Conservation (phyloP, 306 rosid genomes). For the Canavalia ensiformis region DNA sequence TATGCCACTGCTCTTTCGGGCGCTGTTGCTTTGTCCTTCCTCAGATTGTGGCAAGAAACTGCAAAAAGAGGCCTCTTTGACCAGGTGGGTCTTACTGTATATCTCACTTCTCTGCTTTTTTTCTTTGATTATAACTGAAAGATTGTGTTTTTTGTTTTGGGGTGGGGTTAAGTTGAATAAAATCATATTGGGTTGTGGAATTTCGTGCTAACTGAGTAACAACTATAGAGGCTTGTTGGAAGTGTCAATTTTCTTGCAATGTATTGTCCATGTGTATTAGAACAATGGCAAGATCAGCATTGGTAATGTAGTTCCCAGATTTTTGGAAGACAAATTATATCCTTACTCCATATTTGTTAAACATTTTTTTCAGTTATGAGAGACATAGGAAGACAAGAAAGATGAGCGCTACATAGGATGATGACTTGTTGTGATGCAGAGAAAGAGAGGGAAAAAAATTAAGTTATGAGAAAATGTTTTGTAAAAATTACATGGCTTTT, state of each 20-base stretch:
- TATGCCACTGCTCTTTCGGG: slow-evolving; percentile 66
- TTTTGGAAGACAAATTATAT: not conserved
- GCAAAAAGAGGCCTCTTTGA: slow-evolving; percentile 75
- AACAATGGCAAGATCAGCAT: not conserved
- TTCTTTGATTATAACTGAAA: not conserved
- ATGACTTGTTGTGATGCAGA: too few species aligned
- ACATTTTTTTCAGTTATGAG: too few species aligned
- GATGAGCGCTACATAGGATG: too few species aligned
- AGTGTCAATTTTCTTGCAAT: not conserved
- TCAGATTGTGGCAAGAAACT: slow-evolving; percentile 73
- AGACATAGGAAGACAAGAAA: too few species aligned
- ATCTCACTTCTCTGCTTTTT: not conserved
- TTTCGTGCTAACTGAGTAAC: not conserved
- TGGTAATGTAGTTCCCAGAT: not conserved
- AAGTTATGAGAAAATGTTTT: too few species aligned
- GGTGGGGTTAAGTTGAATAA: slow-evolving; percentile 10
- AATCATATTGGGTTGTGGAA: not conserved
- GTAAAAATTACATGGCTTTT: too few species aligned
- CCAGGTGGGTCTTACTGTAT: slow-evolving; percentile 57
- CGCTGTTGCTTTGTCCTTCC: slow-evolving; percentile 62
- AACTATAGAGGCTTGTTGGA: slow-evolving; percentile 3
- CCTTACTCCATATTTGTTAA: too few species aligned
- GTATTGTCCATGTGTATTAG: not conserved
- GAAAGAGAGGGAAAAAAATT: too few species aligned
- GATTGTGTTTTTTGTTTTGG: not conserved